Percentiles rank a stretch among this genome's conserved stretches.
Conservation (phyloP, 2,329 filamentous ascomycete genomes). For the Fusarium albosuccineum region DNA sequence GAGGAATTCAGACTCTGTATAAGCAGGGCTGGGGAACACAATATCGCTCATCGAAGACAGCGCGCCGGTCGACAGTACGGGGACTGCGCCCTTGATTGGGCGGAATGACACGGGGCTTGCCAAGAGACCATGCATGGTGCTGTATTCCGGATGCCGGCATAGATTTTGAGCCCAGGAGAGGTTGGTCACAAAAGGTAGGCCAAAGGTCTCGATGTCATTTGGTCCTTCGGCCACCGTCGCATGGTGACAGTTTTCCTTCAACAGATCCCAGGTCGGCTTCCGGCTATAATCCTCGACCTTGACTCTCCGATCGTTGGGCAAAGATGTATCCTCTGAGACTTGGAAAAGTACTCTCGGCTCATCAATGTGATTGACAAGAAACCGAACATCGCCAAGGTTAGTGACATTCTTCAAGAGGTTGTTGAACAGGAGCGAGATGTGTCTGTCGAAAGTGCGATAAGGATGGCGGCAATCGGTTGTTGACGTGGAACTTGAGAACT, state of each 20-base stretch:
- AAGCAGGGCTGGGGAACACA: slow-evolving; percentile 64
- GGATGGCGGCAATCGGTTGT: slow-evolving; percentile 53
- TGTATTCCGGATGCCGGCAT: slow-evolving; percentile 61
- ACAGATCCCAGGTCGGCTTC: slow-evolving; percentile 46
- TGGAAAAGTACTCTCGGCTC: slow-evolving; percentile 59
- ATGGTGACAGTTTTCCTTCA: not conserved
- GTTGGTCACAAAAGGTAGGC: slow-evolving; percentile 55
- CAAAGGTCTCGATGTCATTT: slow-evolving; percentile 34
- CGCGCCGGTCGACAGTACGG: slow-evolving; percentile 60
- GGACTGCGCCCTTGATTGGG: slow-evolving; percentile 56
- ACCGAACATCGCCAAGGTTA: slow-evolving; percentile 54
- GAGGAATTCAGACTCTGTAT: slow-evolving; percentile 56
- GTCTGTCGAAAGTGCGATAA: slow-evolving; percentile 50
- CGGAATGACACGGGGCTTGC: slow-evolving; percentile 58
- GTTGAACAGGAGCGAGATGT: slow-evolving; percentile 50
- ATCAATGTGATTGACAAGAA: slow-evolving; percentile 63
- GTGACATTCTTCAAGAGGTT: slow-evolving; percentile 44
- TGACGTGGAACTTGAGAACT: slow-evolving; percentile 41
- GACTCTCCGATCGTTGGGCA: no score
- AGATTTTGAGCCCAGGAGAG: slow-evolving; percentile 50
- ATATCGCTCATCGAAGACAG: slow-evolving; percentile 65
- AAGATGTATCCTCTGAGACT: not conserved
- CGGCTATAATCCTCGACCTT: not conserved
- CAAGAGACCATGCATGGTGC: slow-evolving; percentile 59
- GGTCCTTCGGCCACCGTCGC: not conserved